These are phyloP conservation scores for Aspergillus ibericus DNA, from an alignment of 2,329 filamentous ascomycete species.

Conservation along the genomic window DNA sequence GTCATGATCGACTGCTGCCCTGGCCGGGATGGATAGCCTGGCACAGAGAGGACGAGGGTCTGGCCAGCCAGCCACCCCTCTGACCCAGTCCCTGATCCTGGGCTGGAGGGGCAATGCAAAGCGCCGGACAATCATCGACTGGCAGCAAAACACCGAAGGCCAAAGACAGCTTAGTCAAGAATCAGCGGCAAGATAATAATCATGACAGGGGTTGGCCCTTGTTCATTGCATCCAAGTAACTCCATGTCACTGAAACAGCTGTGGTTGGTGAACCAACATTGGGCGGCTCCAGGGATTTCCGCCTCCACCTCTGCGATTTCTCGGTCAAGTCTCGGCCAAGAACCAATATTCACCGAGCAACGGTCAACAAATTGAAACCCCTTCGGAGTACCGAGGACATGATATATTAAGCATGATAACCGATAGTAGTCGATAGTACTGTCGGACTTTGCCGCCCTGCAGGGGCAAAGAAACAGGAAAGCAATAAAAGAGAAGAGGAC, in stretches of 20 bases:
- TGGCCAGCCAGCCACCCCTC: background rate
- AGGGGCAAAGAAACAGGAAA: background rate
- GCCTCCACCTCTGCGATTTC: slow-evolving; percentile 12
- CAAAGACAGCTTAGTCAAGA: background rate
- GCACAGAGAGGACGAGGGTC: background rate
- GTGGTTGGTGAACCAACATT: background rate
- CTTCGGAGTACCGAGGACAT: background rate
- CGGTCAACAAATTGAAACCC: background rate
- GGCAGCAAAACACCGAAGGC: background rate
- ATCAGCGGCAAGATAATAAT: background rate
- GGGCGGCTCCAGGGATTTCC: background rate
- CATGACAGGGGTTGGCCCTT: background rate
- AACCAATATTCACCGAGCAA: background rate
- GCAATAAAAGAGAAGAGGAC: background rate
- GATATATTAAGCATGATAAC: background rate
- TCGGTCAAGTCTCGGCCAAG: slow-evolving; percentile 15
- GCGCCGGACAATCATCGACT: background rate
- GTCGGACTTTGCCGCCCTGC: background rate
- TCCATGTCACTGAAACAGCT: background rate
- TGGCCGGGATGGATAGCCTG: background rate
- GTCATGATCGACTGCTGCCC: background rate
- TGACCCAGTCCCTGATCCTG: background rate
- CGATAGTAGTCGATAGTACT: background rate
- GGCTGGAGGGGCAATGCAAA: background rate
- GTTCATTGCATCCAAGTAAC: background rate